Base-by-base conservation (phyloP, 176 grass and related monocot species). In the Oryza punctata region DNA sequence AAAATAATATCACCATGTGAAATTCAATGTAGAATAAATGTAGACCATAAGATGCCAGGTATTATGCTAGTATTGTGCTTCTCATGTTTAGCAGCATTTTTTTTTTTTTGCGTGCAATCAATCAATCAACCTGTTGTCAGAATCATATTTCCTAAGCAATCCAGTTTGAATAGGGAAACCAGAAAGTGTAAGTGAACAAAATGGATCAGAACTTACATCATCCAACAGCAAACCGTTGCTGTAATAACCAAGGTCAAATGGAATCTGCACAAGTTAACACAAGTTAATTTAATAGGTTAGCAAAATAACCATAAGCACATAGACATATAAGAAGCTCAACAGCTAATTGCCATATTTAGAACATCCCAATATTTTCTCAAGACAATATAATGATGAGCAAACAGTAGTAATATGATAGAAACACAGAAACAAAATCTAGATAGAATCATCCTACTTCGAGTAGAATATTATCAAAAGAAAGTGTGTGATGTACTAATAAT, bases 171-270 rank as follows among this genome's bases (percentile, higher is more conserved):
- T 19, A 72, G 27, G 63, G 3, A 77, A 85, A 79, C 23, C 7
- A 71, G 64, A 73, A 8, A 66, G 52, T 70, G 12, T 67, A 80
- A 14, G 11, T 78, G 33, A 0, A 78, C 69, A 7, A 10, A 9
- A 59, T 19, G 75, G 21, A 67, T 50, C 41, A 66, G 70, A 81
- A 84, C 88, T 96, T 91, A 93, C 93, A 96, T 96, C 93, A 96
- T 93, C 90, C 93, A 96, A 88, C 86, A 88, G 75, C 93, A 96
- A 71, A 88, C 13, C 24, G 84, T 83, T 81, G 93, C 90, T 25
- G 93, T 93, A 23, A 75, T 65, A 18, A 96, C 80, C 85, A 96
- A 81, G n/a, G 93, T 96, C 74, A 93, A 86, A 93, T 92, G 93
- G 75, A 96, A 91, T 76, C 90, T 95, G 90, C 78, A 87, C 35